phyloP scores from a whole-genome alignment of 2,329 filamentous ascomycete species.

The Colletotrichum endophyticum region DNA sequence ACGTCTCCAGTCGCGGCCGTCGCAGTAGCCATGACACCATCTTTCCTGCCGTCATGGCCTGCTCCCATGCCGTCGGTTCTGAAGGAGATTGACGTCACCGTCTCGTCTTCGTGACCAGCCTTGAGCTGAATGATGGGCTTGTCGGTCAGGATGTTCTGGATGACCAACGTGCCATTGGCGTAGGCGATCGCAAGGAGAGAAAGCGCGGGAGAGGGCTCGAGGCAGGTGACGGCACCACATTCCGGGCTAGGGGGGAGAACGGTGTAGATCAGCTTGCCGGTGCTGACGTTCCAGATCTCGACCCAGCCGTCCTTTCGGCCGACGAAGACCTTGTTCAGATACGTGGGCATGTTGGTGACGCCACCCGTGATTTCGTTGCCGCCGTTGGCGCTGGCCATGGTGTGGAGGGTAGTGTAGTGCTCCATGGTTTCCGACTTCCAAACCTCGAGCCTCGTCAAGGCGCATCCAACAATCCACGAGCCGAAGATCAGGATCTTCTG shows the following conservation, averaged over 20 bases:
- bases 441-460: conserved; percentile 77
- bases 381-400: conserved; percentile 58
- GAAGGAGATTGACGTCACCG: conserved; percentile 86
- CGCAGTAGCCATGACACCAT: conserved; percentile 94
- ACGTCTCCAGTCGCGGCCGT: conserved; percentile 82
- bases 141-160: conserved; percentile 84
- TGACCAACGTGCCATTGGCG: conserved; percentile 75
- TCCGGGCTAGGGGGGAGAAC: conserved; percentile 77
- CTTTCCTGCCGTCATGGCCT: conserved; percentile 81
- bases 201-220: conserved; percentile 83
- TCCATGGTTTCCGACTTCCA: conserved; percentile 87
- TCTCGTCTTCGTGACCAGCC: conserved; percentile 66
- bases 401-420: conserved; percentile 86
- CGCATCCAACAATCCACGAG: conserved; percentile 87
- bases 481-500: conserved; percentile 83
- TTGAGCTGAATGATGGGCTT: conserved; percentile 73
- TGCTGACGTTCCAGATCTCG: conserved; percentile 97
- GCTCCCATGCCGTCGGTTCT: conserved; percentile 88
- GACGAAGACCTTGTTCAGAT: conserved; percentile 93
- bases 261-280: conserved; percentile 88
- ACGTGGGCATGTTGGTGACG: conserved; percentile 89
- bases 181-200: conserved; percentile 90
- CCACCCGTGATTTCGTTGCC: conserved; percentile 77
- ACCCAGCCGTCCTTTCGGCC: conserved; percentile 87
- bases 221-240: conserved; percentile 82